Evolutionary conservation across 768 basidiomycete genomes (phyloP).

Genomic region (Mrakia blollopis): DNA sequence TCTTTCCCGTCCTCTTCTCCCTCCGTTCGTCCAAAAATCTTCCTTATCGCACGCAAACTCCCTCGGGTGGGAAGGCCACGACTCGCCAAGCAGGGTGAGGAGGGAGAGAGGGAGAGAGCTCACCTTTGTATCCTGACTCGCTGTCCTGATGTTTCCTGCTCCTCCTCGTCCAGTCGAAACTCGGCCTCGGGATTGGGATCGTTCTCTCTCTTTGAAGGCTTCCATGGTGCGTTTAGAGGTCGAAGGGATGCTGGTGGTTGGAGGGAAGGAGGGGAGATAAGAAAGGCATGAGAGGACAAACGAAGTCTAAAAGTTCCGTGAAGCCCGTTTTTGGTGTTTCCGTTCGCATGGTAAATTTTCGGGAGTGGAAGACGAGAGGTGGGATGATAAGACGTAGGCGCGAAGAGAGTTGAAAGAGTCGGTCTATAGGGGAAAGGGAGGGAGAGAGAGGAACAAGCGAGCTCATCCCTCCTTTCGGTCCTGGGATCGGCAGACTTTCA

Average conservation of each 20-base stretch:
- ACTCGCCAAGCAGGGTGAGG: not conserved
- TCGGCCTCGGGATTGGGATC: slow-evolving; percentile 2
- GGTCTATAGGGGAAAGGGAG: no score
- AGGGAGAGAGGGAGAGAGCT: not conserved
- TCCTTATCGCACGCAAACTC: not conserved
- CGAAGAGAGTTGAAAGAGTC: no score
- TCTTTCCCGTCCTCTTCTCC: no score
- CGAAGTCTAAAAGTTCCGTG: no score
- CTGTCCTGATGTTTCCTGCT: not conserved
- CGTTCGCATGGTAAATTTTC: no score
- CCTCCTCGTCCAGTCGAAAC: slow-evolving; percentile 23
- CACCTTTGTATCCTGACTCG: not conserved
- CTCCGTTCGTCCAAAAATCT: not conserved
- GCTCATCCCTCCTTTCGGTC: no score
- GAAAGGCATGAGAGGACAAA: not conserved
- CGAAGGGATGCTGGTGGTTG: not conserved
- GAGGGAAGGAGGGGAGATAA: not conserved
- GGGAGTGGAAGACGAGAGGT: no score
- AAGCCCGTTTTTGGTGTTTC: no score
- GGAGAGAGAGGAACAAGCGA: no score
- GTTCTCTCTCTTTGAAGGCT: slow-evolving; percentile 3
- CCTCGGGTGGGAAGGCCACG: not conserved
- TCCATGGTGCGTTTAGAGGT: not conserved
- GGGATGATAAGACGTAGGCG: no score
- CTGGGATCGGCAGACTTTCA: no score